Evolutionary conservation across 2,329 filamentous ascomycete genomes (phyloP).

Genomic region (Neofusicoccum ribis): DNA sequence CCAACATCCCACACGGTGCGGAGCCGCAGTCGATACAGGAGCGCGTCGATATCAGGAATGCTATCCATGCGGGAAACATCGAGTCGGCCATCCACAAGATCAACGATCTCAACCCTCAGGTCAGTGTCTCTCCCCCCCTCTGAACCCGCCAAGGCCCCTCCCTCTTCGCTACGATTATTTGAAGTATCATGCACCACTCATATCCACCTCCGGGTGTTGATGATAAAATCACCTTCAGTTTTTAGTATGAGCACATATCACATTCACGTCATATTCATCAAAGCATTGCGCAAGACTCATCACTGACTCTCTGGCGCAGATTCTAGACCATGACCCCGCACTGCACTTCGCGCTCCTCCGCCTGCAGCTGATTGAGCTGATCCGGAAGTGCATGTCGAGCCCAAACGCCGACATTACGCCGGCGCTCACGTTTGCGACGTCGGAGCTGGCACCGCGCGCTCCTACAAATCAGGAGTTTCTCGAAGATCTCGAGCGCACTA

Average conservation of each 20-base stretch:
- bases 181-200: slow-evolving; percentile 99
- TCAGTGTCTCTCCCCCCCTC: slow-evolving; percentile 51
- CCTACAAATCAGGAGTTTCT: slow-evolving; percentile 79
- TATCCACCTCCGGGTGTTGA: slow-evolving; percentile 83
- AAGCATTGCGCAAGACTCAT: not conserved
- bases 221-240: slow-evolving; percentile 80
- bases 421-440: slow-evolving; percentile 83
- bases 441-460: slow-evolving; percentile 83
- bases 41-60: slow-evolving; percentile 79
- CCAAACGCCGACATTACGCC: slow-evolving; percentile 72
- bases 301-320: slow-evolving; percentile 55
- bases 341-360: slow-evolving; percentile 89
- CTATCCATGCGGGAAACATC: slow-evolving; percentile 83
- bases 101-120: slow-evolving; percentile 88
- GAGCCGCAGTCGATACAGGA: slow-evolving; percentile 72
- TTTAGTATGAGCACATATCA: slow-evolving; percentile 71
- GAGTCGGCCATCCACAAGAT: slow-evolving; percentile 81
- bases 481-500: slow-evolving; percentile 85
- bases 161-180: slow-evolving; percentile 82
- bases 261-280: slow-evolving; percentile 19
- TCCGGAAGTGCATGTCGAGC: slow-evolving; percentile 69
- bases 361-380: slow-evolving; percentile 90
- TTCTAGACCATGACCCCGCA: slow-evolving; percentile 78
- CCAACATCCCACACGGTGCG: slow-evolving; percentile 75
- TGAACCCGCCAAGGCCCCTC: not conserved